A percentile compares a stretch with the other conserved stretches of the same genome.
Evolutionary conservation across 192 early-diverging fungal species (phyloP).

Genomic region (Coemansia sp.): DNA sequence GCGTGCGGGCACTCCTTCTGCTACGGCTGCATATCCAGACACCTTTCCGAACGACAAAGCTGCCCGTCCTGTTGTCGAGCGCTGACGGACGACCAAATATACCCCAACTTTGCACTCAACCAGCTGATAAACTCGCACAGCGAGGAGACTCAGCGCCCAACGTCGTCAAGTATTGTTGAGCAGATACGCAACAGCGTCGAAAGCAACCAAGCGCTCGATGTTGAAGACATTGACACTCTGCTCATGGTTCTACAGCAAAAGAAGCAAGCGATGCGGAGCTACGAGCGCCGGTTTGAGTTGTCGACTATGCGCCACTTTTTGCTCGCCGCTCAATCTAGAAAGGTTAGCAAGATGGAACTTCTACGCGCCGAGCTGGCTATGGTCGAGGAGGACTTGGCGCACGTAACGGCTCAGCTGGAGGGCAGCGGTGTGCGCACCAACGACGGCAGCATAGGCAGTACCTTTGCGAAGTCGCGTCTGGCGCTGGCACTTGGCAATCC

Average conservation of each 20-base stretch:
- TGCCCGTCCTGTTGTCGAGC: conserved; percentile 73
- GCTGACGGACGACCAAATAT: conserved; percentile 69
- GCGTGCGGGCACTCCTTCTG: conserved; percentile 88
- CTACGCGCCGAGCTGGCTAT: conserved; percentile 48
- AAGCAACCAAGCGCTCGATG: conserved; percentile 31
- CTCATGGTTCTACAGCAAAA: conserved; percentile 62
- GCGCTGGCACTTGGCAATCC: conserved; percentile 8
- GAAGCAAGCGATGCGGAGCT: conserved; percentile 61
- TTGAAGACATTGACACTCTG: conserved; percentile 66
- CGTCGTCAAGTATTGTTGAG: conserved; percentile 20
- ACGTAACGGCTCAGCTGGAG: conserved; percentile 48
- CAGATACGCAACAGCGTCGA: conserved; percentile 44
- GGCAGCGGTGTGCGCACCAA: conserved; percentile 11
- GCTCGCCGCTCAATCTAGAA: conserved; percentile 59
- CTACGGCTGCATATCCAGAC: conserved; percentile 72
- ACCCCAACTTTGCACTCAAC: conserved; percentile 75
- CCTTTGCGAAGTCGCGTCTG: conserved; percentile 13
- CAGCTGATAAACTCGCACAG: conserved; percentile 35
- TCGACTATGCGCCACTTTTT: conserved; percentile 68
- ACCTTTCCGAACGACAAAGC: conserved; percentile 59
- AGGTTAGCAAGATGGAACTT: conserved; percentile 55
- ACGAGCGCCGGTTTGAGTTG: conserved; percentile 62
- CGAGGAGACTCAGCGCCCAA: conserved; percentile 6
- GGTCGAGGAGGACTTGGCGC: conserved; percentile 48
- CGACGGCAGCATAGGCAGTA: conserved; percentile 13